Evolutionary conservation across 306 rosid species (phyloP), one percentile per base, ranked within the genome.

Genomic region (Crotalaria pallida): DNA sequence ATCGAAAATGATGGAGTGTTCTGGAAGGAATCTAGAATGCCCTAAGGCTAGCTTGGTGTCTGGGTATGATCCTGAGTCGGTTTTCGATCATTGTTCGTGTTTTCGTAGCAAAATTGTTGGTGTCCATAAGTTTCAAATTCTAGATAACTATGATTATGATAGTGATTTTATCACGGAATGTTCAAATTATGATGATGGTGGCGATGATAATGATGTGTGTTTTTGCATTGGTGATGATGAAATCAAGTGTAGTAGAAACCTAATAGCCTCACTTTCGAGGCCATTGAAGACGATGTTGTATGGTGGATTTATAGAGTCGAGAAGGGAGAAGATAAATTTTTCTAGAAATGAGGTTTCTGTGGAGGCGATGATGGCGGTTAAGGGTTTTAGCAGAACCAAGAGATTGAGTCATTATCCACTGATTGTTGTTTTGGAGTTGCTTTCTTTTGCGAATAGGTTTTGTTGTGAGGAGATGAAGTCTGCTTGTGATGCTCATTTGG

Each of bases 391-490:
- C 83, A 79, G 96, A 83, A 92, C 86, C 0, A 84, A 84, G 24
- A 82, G 76, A 11, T 52, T 89, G 69, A 78, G 56, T 65, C 77
- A 62, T 2, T 81, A 89, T 15, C 73, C 81, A 3, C 74, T 84
- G 15, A 13, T 19, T 10, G 77, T 74, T 44, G 88, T 89, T n/a
- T 66, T 89, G 77, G 94, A 92, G 84, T 58, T 89, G 71, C 79
- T 92, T 5, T 75, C 88, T 7, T 78, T 92, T 24, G 84, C 92
- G 2, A 84, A 87, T 67, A 81, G 73, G 75, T 92, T 85, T 81
- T 92, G 98, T 80, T 89, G 98, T 3, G 94, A 87, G 52, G 96
- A 85, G 85, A 69, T 92, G 92, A 92, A 92, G 77, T 57, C 58
- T 24, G 88, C 86, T 21, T 89, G 96, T 58, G 98, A 92, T 40